Evolutionary conservation across 441 rosid species (phyloP).

Genomic region (Metrosideros polymorpha): DNA sequence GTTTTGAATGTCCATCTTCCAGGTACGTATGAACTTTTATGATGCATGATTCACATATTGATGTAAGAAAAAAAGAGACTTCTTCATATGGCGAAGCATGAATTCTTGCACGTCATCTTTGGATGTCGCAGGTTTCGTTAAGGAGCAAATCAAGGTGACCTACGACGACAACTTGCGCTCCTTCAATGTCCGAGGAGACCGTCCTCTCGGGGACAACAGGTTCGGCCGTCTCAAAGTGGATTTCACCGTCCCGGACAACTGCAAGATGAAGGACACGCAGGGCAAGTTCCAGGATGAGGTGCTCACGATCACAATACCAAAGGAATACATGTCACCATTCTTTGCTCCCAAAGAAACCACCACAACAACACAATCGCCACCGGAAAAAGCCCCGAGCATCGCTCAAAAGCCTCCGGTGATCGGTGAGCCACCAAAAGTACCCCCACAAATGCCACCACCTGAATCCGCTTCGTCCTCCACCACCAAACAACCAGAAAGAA

Average conservation of each 20-base stretch:
- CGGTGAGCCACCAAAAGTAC: background rate
- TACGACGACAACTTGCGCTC: background rate
- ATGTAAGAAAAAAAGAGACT: background rate
- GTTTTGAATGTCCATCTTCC: background rate
- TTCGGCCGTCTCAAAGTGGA: background rate
- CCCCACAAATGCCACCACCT: background rate
- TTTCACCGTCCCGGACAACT: background rate
- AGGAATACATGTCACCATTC: background rate
- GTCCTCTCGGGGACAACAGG: background rate
- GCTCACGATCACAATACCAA: background rate
- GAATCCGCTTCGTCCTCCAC: background rate
- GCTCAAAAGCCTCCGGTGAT: background rate
- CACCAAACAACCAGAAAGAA: background rate
- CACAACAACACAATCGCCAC: background rate
- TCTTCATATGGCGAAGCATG: background rate
- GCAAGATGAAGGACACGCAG: background rate
- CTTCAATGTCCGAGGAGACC: background rate
- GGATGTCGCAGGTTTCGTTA: background rate
- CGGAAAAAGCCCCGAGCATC: background rate
- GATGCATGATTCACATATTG: background rate
- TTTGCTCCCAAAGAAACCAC: background rate
- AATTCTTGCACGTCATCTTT: background rate
- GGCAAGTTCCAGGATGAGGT: background rate
- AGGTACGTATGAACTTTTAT: background rate
- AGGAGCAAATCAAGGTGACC: background rate